A percentile compares a stretch with the other conserved stretches of the same genome.
Conservation (phyloP, 73 alveolate species). For the Diophrys sp. region DNA sequence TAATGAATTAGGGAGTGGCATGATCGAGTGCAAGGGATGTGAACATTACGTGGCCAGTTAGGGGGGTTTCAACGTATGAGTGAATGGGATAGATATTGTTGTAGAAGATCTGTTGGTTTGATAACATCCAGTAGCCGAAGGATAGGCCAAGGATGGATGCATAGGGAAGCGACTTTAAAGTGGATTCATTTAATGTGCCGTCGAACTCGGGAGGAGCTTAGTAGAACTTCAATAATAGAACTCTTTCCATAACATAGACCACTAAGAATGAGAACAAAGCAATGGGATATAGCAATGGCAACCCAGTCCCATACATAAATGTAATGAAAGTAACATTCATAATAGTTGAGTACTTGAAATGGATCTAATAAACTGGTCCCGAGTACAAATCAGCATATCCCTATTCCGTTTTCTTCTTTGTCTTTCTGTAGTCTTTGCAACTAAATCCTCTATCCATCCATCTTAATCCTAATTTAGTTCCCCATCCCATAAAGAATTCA, state of each 20-base stretch:
- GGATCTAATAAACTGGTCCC: conserved; percentile 69
- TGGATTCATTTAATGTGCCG: conserved; percentile 42
- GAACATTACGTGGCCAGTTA: background rate
- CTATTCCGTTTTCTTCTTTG: conserved; percentile 49
- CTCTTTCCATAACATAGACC: conserved; percentile 47
- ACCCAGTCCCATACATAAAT: conserved; percentile 55
- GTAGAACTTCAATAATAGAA: conserved; percentile 42
- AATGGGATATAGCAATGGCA: conserved; percentile 55
- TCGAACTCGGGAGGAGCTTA: conserved; percentile 64
- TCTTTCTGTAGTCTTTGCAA: conserved; percentile 8
- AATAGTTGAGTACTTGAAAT: conserved; percentile 59
- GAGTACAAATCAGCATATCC: conserved; percentile 51
- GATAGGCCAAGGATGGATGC: conserved; percentile 21
- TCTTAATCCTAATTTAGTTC: conserved; percentile 22
- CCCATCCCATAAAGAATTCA: conserved; percentile 36
- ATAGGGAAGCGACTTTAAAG: conserved; percentile 31
- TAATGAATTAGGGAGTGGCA: conserved; percentile 25
- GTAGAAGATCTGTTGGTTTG: conserved; percentile 41
- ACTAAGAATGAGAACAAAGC: conserved; percentile 33
- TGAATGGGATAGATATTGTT: conserved; percentile 13
- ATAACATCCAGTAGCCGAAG: conserved; percentile 60
- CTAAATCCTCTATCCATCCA: conserved; percentile 39
- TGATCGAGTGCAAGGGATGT: conserved; percentile 6
- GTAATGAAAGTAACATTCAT: conserved; percentile 56
- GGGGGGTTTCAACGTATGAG: conserved; percentile 14